Conservation (phyloP, 2,329 filamentous ascomycete species). For the Hymenoscyphus infarciens region DNA sequence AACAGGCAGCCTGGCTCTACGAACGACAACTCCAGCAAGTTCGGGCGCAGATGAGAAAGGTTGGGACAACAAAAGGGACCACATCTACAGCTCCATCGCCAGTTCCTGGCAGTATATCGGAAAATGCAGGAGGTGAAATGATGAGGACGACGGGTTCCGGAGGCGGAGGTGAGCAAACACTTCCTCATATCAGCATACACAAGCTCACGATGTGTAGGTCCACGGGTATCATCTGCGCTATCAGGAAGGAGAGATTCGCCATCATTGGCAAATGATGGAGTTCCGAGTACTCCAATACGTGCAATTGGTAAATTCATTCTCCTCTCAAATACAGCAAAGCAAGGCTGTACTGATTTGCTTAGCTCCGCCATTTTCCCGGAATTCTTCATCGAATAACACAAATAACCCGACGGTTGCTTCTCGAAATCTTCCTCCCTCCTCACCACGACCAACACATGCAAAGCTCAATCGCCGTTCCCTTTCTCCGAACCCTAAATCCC, state of each 20-base stretch:
- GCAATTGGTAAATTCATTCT: constrained; percentile 22
- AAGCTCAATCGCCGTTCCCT: constrained; percentile 26
- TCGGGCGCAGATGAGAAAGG: constrained; percentile 81
- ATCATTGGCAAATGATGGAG: constrained; percentile 24
- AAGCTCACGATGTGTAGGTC: constrained; percentile 26
- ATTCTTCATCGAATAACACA: constrained; percentile 33
- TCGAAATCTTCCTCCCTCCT: constrained; percentile 27
- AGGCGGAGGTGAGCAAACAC: constrained; percentile 35
- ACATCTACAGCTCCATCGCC: constrained; percentile 56
- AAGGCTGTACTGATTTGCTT: constrained; percentile 12
- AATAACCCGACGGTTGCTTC: constrained; percentile 21
- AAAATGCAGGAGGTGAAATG: constrained; percentile 40
- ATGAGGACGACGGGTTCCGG: constrained; percentile 52
- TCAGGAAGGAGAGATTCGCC: constrained; percentile 32
- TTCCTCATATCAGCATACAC: background rate
- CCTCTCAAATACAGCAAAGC: background rate
- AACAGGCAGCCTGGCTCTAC: constrained; percentile 91
- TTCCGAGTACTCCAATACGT: constrained; percentile 24
- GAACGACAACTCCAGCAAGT: constrained; percentile 88
- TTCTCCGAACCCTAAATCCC: constrained; percentile 26
- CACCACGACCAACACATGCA: constrained; percentile 30
- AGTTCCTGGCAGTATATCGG: constrained; percentile 47
- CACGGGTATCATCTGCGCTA: constrained; percentile 30
- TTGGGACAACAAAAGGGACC: constrained; percentile 55
- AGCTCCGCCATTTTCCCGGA: constrained; percentile 34